Evolutionary conservation across 495 filamentous ascomycete species (phyloP).

Genomic region (Collariella sp.): DNA sequence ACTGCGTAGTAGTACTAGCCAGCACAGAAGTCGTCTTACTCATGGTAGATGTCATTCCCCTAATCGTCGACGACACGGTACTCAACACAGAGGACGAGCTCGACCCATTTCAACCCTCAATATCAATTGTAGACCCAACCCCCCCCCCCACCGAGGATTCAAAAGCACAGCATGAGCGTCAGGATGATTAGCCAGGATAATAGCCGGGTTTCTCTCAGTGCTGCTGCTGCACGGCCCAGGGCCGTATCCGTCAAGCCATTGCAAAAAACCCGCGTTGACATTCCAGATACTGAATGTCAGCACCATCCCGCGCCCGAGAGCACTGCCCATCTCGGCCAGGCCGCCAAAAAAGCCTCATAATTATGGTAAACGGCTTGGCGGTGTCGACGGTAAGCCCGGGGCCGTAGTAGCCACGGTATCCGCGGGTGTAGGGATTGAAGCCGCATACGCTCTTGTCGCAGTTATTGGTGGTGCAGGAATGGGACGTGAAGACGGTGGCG

Average conservation of each 20-base stretch:
- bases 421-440: constrained; percentile 51
- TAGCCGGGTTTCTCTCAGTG: constrained; percentile 40
- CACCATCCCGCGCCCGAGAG: constrained; percentile 54
- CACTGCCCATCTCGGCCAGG: constrained; percentile 48
- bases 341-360: constrained; percentile 60
- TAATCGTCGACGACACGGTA: neutral
- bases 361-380: constrained; percentile 50
- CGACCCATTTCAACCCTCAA: neutral
- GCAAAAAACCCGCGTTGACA: constrained; percentile 50
- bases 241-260: constrained; percentile 50
- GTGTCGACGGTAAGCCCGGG: constrained; percentile 50
- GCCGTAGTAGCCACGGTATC: constrained; percentile 48
- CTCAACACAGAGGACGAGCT: neutral
- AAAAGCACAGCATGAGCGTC: constrained; percentile 49
- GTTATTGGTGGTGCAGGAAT: constrained; percentile 45
- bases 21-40: neutral
- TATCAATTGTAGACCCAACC: constrained; percentile 42
- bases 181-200: constrained; percentile 39
- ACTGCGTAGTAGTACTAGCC: neutral
- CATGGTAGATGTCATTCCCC: neutral
- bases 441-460: constrained; percentile 60
- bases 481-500: constrained; percentile 50
- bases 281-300: constrained; percentile 59
- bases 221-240: constrained; percentile 53
- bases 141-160: constrained; percentile 58